Conservation (phyloP, 164 flowering plant species). For the Taxillus chinensis region DNA sequence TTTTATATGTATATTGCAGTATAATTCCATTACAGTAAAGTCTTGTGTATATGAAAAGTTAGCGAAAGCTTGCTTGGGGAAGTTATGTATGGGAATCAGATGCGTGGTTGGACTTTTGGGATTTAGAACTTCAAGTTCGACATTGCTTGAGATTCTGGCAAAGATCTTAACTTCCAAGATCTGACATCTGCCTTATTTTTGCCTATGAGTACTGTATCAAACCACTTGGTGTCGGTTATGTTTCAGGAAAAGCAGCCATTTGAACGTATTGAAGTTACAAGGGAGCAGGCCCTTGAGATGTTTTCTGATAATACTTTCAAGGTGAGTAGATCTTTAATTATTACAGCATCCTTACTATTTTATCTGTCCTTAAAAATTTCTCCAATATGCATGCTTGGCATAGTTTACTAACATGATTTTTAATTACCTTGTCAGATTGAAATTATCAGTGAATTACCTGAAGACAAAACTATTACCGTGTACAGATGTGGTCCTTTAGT, state of each 20-base stretch:
- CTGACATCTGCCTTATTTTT: no score
- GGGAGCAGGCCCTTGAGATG: constrained; percentile 83
- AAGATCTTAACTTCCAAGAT: no score
- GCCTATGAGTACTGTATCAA: no score
- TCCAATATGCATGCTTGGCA: not conserved
- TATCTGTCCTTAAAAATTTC: not conserved
- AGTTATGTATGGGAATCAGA: no score
- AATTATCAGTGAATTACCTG: constrained; percentile 83
- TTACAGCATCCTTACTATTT: not conserved
- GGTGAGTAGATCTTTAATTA: constrained; percentile 25
- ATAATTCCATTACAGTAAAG: no score
- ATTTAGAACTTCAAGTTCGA: no score
- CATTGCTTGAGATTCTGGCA: no score
- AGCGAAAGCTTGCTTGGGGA: no score
- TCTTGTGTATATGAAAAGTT: no score
- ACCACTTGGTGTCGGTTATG: not conserved
- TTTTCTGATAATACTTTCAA: constrained; percentile 90
- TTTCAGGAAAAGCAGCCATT: constrained; percentile 91
- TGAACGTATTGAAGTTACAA: constrained; percentile 94
- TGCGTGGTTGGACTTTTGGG: no score
- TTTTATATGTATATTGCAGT: no score
- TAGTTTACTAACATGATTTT: not conserved
- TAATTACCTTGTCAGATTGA: constrained; percentile 45
- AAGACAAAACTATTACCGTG: constrained; percentile 94
- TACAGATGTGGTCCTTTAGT: constrained; percentile 98